Evolutionary conservation across 805 yeast genomes (phyloP).

Genomic region (Maudiozyma bulderi): DNA sequence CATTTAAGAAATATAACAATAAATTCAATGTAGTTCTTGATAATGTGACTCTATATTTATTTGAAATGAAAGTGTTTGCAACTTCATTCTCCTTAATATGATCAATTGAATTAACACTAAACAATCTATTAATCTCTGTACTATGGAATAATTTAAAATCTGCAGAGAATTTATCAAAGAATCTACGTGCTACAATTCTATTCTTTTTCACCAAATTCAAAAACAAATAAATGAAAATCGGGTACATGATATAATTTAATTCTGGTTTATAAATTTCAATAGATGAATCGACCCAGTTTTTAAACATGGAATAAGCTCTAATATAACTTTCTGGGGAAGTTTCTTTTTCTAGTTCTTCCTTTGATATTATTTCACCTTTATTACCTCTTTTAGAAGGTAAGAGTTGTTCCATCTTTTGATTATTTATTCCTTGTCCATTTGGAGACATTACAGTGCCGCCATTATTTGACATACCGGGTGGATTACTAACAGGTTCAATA

Average conservation of each 20-base stretch:
- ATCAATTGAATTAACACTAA: constrained; percentile 66
- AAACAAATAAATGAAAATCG: constrained; percentile 84
- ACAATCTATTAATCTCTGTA: constrained; percentile 60
- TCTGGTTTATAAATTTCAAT: constrained; percentile 88
- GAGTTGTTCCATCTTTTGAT: neutral
- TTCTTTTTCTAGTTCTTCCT: constrained; percentile 15
- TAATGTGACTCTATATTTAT: constrained; percentile 65
- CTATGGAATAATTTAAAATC: constrained; percentile 75
- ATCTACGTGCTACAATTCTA: constrained; percentile 53
- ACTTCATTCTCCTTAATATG: constrained; percentile 76
- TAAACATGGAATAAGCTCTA: constrained; percentile 71
- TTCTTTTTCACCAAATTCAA: constrained; percentile 66
- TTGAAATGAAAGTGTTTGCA: constrained; percentile 62
- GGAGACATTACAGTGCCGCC: neutral
- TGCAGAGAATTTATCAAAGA: constrained; percentile 61
- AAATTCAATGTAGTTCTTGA: constrained; percentile 80
- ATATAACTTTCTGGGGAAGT: constrained; percentile 54
- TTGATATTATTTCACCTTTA: constrained; percentile 20
- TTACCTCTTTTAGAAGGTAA: constrained; percentile 23
- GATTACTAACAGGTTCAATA: constrained; percentile 28
- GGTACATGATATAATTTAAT: constrained; percentile 72
- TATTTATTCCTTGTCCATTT: neutral
- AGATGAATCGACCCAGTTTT: constrained; percentile 85
- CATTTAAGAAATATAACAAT: constrained; percentile 77
- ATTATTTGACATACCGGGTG: constrained; percentile 7